Base-by-base conservation (phyloP, 495 filamentous ascomycete species). In the Penicillium alfredii region DNA sequence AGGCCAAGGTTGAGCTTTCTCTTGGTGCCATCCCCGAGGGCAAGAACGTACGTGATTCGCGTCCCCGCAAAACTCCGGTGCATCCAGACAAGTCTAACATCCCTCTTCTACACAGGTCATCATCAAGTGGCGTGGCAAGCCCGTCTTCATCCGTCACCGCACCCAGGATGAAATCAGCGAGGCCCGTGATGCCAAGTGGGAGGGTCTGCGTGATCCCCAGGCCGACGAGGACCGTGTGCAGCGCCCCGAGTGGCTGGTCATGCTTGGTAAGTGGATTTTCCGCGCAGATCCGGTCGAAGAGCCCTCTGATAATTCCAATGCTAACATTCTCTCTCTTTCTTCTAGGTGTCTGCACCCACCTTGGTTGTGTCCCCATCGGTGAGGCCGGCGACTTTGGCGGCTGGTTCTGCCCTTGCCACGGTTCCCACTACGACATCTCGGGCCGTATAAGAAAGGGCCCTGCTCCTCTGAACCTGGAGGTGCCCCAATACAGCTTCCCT, bases 401-500 rank as follows among this genome's bases (percentile, higher is more conserved):
- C 56, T 99, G 92, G 92, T 99, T 99, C 81, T 99, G 92, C 74
- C 92, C 92, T 44, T 99, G 92, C 81, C 92, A 99, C 77, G 92
- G 92, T 61, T 95, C 88, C 38, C 92, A 99, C 74, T 99, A 99
- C 78, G 92, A 99, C 68, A 95, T 99, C 68, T 94, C 87, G 43
- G 92, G 92, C 59, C 86, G 92, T 63, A 82, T 89, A 70, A 80
- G 92, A 66, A 94, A 84, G 76, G 92, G 92, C 14, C 92, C 92
- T 31, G 92, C 92, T 36, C 92, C 92, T 44, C 75, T 97, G 55
- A 99, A 99, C 75, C 76, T 99, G 53, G 92, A 94, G 77, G 79
- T 99, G 46, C 92, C 92, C 43, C 50, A 57, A 56, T 99, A 99
- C 73, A 81, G 79, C 47, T 89, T 93, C 74, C 73, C 81, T 45